These are phyloP conservation scores for Ascoidea rubescens DNA, from an alignment of 805 yeast species.

Conservation along the genomic window DNA sequence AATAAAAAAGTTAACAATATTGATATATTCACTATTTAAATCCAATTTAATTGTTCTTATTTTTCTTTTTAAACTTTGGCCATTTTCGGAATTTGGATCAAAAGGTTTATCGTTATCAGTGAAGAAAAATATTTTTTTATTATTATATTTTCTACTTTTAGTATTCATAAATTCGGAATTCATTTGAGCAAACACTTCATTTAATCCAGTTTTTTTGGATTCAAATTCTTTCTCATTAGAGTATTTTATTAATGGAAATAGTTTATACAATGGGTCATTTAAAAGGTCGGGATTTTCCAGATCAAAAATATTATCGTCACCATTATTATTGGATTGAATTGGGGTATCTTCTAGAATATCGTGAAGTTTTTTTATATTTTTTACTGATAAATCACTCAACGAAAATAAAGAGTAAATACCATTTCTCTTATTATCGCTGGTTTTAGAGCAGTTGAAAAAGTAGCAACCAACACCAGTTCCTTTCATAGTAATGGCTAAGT, in stretches of 20 bases:
- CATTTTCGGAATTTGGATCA: conserved; percentile 18
- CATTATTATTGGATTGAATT: conserved; percentile 6
- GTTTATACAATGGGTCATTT: conserved; percentile 10
- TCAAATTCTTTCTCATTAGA: conserved; percentile 13
- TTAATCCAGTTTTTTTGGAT: conserved; percentile 19
- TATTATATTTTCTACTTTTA: conserved; percentile 30
- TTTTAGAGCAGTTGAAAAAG: conserved; percentile 33
- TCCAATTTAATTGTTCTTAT: conserved; percentile 48
- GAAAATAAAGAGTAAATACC: conserved; percentile 39
- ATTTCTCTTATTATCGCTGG: conserved; percentile 19
- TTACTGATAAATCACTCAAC: conserved; percentile 38
- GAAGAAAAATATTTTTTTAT: conserved; percentile 51
- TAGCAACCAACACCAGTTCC: conserved; percentile 66
- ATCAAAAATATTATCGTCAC: background rate
- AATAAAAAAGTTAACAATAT: conserved; percentile 52
- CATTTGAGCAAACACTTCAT: conserved; percentile 32
- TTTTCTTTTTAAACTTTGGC: conserved; percentile 23
- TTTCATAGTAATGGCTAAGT: conserved; percentile 50
- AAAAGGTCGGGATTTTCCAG: conserved; percentile 6
- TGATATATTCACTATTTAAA: conserved; percentile 36
- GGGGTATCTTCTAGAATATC: conserved; percentile 32
- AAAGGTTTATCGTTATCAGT: conserved; percentile 67
- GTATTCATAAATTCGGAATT: conserved; percentile 39
- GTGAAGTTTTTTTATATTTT: conserved; percentile 41
- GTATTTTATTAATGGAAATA: conserved; percentile 16